Conservation (phyloP, 805 yeast species). For the Brettanomyces custersianus region DNA sequence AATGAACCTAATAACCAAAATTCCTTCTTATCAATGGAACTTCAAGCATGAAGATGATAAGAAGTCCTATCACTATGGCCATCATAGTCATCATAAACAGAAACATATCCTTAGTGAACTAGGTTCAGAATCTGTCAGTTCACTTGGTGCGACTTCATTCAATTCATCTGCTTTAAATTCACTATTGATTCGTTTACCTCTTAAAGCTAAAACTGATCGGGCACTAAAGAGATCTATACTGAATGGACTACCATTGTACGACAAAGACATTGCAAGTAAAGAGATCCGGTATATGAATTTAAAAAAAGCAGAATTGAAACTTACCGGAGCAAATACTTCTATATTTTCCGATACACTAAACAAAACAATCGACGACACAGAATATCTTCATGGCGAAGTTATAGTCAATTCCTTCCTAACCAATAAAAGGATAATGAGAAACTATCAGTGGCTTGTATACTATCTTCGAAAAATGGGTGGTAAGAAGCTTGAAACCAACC, state of each 20-base stretch:
- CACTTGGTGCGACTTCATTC: constrained; percentile 18
- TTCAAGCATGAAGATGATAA: constrained; percentile 24
- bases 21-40: constrained; percentile 27
- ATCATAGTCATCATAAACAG: constrained; percentile 13
- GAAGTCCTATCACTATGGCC: constrained; percentile 7
- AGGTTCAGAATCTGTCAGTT: constrained; percentile 16
- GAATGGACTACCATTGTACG: constrained; percentile 38
- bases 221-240: constrained; percentile 15
- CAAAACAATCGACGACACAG: constrained; percentile 35
- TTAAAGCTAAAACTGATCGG: constrained; percentile 9
- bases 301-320: constrained; percentile 22
- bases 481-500: constrained; percentile 12
- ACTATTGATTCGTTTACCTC: constrained; percentile 21
- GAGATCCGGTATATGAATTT: constrained; percentile 16
- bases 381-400: constrained; percentile 40
- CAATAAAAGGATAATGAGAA: constrained; percentile 31
- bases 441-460: constrained; percentile 39
- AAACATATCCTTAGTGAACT: constrained; percentile 19
- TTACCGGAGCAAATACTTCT: constrained; percentile 19
- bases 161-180: constrained; percentile 19
- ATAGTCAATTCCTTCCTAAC: constrained; percentile 35
- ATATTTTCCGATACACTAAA: constrained; percentile 18
- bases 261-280: constrained; percentile 18
- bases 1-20: constrained; percentile 20
- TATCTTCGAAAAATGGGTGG: constrained; percentile 37